These are phyloP conservation scores for Gardenia jasminoides DNA, from an alignment of 257 asterid species.

Conservation along the genomic window DNA sequence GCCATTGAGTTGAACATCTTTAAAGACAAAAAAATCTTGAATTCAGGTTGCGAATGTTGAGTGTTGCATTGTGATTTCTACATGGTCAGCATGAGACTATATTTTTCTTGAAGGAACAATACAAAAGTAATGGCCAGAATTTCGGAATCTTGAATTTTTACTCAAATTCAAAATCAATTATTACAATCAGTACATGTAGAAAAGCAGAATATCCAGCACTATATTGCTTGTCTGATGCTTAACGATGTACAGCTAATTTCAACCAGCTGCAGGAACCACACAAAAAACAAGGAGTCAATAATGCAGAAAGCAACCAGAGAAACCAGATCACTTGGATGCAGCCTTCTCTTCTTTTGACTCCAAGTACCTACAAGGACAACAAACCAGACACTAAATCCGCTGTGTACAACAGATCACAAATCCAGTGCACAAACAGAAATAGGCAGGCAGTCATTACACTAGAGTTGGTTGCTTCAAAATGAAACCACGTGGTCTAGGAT, in stretches of 20 bases:
- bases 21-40: no score
- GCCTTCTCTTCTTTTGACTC: constrained; percentile 49
- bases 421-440: not conserved
- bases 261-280: not conserved
- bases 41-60: no score
- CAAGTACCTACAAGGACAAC: constrained; percentile 42
- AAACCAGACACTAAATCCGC: not conserved
- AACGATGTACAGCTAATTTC: not conserved
- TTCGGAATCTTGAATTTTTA: not conserved
- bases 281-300: not conserved
- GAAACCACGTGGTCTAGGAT: not conserved
- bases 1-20: no score
- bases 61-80: not conserved
- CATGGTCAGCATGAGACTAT: not conserved
- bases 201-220: not conserved
- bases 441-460: not conserved
- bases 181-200: not conserved
- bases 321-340: constrained; percentile 15
- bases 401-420: not conserved
- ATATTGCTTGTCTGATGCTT: not conserved
- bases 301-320: not conserved
- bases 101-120: not conserved
- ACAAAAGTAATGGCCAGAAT: not conserved
- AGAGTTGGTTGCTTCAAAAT: not conserved
- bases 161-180: not conserved